phyloP scores from a whole-genome alignment of 225 moss, liverwort and hornwort species.

The Bryoerythrophyllum caledonicum region DNA sequence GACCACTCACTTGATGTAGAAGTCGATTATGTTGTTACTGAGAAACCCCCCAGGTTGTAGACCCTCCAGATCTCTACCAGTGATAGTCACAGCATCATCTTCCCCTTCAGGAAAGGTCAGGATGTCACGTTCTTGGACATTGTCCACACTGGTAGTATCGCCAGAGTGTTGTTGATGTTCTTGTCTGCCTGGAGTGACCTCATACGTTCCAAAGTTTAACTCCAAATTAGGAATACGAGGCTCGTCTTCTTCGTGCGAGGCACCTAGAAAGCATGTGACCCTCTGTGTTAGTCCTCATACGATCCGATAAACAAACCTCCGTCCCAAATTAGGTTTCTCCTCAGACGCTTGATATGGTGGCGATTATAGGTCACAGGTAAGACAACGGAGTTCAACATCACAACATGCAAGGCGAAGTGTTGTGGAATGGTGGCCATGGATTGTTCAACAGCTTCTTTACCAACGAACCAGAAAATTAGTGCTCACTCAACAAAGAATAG shows the following conservation, averaged over 20 bases:
- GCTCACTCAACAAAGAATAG: not conserved
- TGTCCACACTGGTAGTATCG: not conserved
- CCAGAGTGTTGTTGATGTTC: not conserved
- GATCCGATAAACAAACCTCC: not conserved
- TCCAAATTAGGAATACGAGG: not conserved
- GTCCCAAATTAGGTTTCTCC: too few relatives aligned
- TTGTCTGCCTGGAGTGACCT: not conserved
- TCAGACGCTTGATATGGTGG: too few relatives aligned
- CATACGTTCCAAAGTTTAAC: not conserved
- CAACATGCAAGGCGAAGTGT: not conserved
- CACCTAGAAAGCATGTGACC: not conserved
- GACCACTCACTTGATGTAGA: conserved; percentile 6
- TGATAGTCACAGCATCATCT: not conserved
- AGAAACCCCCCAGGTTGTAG: conserved; percentile 2
- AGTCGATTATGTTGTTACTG: conserved; percentile 16
- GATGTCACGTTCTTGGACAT: not conserved
- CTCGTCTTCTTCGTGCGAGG: not conserved
- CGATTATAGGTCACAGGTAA: too few relatives aligned
- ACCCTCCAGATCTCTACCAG: not conserved
- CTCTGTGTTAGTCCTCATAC: not conserved
- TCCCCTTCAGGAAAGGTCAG: conserved; percentile 13
- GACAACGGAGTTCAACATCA: not conserved
- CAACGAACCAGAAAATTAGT: not conserved
- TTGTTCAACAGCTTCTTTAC: too few relatives aligned
- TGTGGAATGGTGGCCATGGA: not conserved